Evolutionary conservation across 371 early-diverging fungal genomes (phyloP), one percentile per base, ranked within the genome.

Genomic region (Basidiobolus meristosporus): DNA sequence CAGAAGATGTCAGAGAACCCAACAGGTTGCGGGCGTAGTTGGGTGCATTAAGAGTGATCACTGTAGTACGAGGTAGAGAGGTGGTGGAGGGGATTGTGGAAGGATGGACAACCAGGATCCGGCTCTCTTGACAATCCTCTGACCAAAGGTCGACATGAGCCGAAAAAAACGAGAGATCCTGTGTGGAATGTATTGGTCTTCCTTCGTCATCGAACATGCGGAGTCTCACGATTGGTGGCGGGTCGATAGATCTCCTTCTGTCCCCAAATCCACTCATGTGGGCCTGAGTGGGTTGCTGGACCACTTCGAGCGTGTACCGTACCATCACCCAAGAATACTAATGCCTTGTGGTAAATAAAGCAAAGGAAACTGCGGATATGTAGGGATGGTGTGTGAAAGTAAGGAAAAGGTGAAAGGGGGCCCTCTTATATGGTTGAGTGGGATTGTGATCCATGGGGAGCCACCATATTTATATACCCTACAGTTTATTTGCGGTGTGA

Each of bases 251-350:
- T 39, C 71, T 58, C 33, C 73, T 51, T 51, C 68, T 78, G 41
- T 78, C 79, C 1, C 83, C 81, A 56, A 79, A 81, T 7, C 83
- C 83, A 52, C 87, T 82, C 77, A 82, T 81, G 4, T 84, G 70
- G 5, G 82, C 83, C 15, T 82, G 61, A n/a, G 56, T 48, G 7
- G 88, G 84, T 38, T 81, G 77, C 48, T 84, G 85, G n/a, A n/a
- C n/a, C n/a, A n/a, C n/a, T n/a, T n/a, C n/a, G n/a, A n/a, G n/a
- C n/a, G n/a, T n/a, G n/a, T n/a, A n/a, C n/a, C n/a, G n/a, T n/a
- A n/a, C n/a, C n/a, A n/a, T n/a, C n/a, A n/a, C n/a, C n/a, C n/a
- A n/a, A n/a, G n/a, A n/a, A n/a, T n/a, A n/a, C n/a, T n/a, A n/a
- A n/a, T n/a, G n/a, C n/a, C n/a, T n/a, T n/a, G n/a, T n/a, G n/a